Evolutionary conservation across 1,139 yeast species (phyloP).

Genomic region (Sugiyamaella castrensis): DNA sequence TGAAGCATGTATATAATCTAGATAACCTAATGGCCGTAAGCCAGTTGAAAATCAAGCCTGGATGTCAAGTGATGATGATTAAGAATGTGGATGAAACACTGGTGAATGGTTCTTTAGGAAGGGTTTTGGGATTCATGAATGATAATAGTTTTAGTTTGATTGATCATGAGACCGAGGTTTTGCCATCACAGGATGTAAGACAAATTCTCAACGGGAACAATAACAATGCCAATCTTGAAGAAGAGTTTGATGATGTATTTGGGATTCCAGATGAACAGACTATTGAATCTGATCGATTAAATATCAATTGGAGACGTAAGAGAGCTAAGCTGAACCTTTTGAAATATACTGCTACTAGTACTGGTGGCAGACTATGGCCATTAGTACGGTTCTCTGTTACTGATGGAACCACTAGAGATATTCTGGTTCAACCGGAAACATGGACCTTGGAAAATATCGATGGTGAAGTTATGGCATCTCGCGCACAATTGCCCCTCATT

Average conservation of each 20-base stretch:
- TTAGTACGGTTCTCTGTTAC: constrained; percentile 70
- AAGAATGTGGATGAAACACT: constrained; percentile 83
- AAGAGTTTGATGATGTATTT: constrained; percentile 20
- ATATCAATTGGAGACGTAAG: constrained; percentile 27
- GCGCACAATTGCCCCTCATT: constrained; percentile 69
- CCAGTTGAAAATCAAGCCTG: constrained; percentile 64
- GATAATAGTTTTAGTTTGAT: constrained; percentile 45
- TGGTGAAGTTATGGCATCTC: constrained; percentile 50
- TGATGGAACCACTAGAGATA: constrained; percentile 68
- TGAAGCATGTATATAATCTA: constrained; percentile 32
- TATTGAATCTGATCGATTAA: constrained; percentile 17
- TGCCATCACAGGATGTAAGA: constrained; percentile 7
- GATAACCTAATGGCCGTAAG: constrained; percentile 66
- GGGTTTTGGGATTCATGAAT: constrained; percentile 70
- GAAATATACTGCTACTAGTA: constrained; percentile 14
- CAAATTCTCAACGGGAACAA: neutral
- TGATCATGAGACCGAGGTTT: constrained; percentile 18
- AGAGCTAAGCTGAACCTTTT: constrained; percentile 21
- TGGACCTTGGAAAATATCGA: constrained; percentile 66
- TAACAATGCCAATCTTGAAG: constrained; percentile 1
- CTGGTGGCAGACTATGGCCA: constrained; percentile 47
- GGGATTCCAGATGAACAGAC: constrained; percentile 24
- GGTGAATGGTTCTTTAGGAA: constrained; percentile 92
- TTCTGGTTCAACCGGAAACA: constrained; percentile 68
- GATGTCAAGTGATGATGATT: constrained; percentile 95